phyloP scores from a whole-genome alignment of 1,284 basidiomycete species.

The Moesziomyces aphidis region DNA sequence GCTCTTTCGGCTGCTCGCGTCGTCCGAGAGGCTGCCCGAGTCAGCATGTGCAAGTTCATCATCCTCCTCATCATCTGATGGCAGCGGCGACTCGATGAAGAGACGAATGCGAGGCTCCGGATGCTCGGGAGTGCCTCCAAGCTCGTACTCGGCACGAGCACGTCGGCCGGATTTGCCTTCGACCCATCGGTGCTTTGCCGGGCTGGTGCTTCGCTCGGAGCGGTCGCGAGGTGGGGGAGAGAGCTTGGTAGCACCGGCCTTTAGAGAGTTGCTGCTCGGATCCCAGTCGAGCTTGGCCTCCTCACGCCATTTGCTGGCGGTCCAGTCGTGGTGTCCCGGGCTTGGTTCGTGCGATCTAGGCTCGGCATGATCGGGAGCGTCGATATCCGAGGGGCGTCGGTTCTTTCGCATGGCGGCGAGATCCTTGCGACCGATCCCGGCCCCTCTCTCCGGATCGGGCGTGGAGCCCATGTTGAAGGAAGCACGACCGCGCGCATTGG shows the following conservation, averaged over 20 bases:
- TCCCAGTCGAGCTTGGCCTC: slow-evolving; percentile 46
- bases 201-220: slow-evolving; percentile 22
- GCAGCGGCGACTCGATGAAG: slow-evolving; percentile 59
- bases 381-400: slow-evolving; percentile 17
- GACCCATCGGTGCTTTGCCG: slow-evolving; percentile 54
- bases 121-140: slow-evolving; percentile 66
- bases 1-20: slow-evolving; percentile 38
- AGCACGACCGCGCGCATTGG: slow-evolving; percentile 12
- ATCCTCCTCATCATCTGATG: slow-evolving; percentile 52
- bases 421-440: slow-evolving; percentile 56
- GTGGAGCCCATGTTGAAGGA: slow-evolving; percentile 18
- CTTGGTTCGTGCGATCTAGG: slow-evolving; percentile 29
- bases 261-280: slow-evolving; percentile 16
- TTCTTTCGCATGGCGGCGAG: slow-evolving; percentile 44
- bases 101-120: slow-evolving; percentile 68
- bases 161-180: slow-evolving; percentile 62
- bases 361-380: not conserved
- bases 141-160: slow-evolving; percentile 68
- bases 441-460: slow-evolving; percentile 23
- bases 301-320: slow-evolving; percentile 43
- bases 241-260: slow-evolving; percentile 6
- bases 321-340: slow-evolving; percentile 41
- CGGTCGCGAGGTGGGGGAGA: slow-evolving; percentile 12
- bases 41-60: slow-evolving; percentile 15
- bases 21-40: slow-evolving; percentile 21